Conservation (phyloP, 2,329 filamentous ascomycete genomes). For the Pseudomassariella vexata region DNA sequence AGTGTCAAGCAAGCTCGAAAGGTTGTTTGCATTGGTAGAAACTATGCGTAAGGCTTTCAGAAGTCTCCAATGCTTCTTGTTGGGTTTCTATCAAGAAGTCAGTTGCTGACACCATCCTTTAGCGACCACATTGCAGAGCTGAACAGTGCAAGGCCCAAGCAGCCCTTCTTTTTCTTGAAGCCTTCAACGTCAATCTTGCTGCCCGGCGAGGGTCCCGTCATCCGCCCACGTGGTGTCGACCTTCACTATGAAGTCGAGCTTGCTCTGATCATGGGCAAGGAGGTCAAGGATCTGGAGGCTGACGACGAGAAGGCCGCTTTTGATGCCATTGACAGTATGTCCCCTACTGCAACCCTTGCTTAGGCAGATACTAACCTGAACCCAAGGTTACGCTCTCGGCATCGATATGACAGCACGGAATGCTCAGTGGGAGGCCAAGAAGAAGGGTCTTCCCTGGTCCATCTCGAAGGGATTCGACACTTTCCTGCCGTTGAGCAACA, state of each 20-base stretch:
- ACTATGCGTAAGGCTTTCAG: conserved; percentile 81
- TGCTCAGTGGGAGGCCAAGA: conserved; percentile 93
- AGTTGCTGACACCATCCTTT: conserved; percentile 13
- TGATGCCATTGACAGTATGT: conserved; percentile 72
- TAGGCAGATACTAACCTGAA: not conserved
- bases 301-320: conserved; percentile 71
- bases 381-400: conserved; percentile 72
- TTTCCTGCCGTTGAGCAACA: conserved; percentile 79
- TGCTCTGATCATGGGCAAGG: conserved; percentile 80
- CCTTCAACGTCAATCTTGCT: conserved; percentile 80
- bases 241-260: conserved; percentile 96
- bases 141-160: conserved; percentile 79
- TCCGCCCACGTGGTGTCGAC: conserved; percentile 75
- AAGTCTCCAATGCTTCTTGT: no score
- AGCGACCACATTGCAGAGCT: conserved; percentile 93
- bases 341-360: not conserved
- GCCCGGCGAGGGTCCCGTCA: conserved; percentile 70
- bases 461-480: conserved; percentile 98
- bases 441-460: conserved; percentile 91
- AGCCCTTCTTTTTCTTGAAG: conserved; percentile 99
- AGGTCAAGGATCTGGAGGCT: conserved; percentile 67
- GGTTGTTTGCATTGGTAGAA: conserved; percentile 89
- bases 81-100: conserved; percentile 8
- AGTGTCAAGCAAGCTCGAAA: conserved; percentile 56
- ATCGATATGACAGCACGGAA: conserved; percentile 99